Evolutionary conservation across 1,284 basidiomycete genomes (phyloP).

Genomic region (Ustilago sp.): DNA sequence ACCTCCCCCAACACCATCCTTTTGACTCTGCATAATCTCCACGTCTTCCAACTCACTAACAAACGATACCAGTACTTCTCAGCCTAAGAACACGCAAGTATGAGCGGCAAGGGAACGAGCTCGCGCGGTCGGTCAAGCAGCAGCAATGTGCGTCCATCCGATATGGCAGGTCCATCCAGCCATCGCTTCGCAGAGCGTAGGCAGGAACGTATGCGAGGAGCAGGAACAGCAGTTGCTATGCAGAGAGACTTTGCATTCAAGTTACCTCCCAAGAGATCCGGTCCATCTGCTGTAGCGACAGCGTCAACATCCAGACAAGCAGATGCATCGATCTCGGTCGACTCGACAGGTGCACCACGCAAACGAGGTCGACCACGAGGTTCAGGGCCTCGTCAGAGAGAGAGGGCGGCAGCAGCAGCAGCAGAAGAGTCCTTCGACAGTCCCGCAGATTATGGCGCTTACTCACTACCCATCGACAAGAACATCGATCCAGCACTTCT

Average conservation of each 20-base stretch:
- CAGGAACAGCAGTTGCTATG: conserved; percentile 47
- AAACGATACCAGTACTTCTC: neutral
- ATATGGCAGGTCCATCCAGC: conserved; percentile 23
- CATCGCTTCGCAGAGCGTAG: conserved; percentile 48
- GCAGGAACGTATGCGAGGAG: conserved; percentile 55
- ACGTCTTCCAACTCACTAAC: neutral
- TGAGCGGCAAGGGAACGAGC: conserved; percentile 26
- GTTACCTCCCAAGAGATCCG: conserved; percentile 23
- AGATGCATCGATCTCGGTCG: conserved; percentile 20
- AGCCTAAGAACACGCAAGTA: neutral
- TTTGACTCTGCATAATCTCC: neutral
- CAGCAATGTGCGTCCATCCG: conserved; percentile 22
- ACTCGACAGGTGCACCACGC: conserved; percentile 16
- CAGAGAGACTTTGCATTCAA: conserved; percentile 53
- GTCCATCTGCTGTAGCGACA: conserved; percentile 1
- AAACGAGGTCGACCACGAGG: conserved; percentile 25
- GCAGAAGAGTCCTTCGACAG: conserved; percentile 16
- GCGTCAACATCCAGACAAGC: conserved; percentile 11
- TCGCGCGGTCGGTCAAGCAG: conserved; percentile 17
- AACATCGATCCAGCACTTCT: conserved; percentile 6
- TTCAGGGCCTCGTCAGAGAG: conserved; percentile 22
- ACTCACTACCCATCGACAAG: conserved; percentile 8
- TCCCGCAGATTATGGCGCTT: neutral
- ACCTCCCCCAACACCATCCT: neutral
- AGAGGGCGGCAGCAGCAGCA: conserved; percentile 18